Conservation (phyloP, 2,329 filamentous ascomycete genomes). For the Ascochyta fabae region DNA sequence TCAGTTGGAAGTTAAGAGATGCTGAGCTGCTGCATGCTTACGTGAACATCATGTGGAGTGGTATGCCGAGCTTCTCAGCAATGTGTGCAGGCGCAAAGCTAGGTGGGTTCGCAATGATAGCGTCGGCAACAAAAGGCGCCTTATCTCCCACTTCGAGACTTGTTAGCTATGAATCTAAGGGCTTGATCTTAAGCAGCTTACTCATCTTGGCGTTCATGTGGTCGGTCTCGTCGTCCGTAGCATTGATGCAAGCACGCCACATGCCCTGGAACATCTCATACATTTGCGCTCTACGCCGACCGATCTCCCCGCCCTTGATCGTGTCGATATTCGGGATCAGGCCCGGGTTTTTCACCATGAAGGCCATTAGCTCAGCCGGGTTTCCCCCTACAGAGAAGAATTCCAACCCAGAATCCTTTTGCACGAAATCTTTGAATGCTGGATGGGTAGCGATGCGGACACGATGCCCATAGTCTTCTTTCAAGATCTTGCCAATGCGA, state of each 20-base stretch:
- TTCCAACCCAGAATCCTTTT: conserved; percentile 74
- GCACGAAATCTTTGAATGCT: conserved; percentile 76
- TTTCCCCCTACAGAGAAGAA: conserved; percentile 84
- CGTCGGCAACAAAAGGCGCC: conserved; percentile 80
- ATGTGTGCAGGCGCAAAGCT: conserved; percentile 79
- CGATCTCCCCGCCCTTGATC: conserved; percentile 75
- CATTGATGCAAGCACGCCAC: conserved; percentile 78
- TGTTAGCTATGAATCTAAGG: conserved; percentile 11
- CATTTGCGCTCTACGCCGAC: conserved; percentile 71
- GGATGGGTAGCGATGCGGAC: conserved; percentile 82
- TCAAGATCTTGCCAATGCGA: conserved; percentile 73
- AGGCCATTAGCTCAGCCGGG: conserved; percentile 82
- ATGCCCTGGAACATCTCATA: conserved; percentile 84
- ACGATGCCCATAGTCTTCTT: conserved; percentile 73
- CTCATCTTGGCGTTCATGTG: conserved; percentile 65
- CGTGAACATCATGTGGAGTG: conserved; percentile 88
- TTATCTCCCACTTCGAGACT: conserved; percentile 59
- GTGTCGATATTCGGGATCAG: conserved; percentile 77
- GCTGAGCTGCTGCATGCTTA: conserved; percentile 54
- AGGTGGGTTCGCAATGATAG: conserved; percentile 80
- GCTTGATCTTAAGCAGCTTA: conserved; percentile 20
- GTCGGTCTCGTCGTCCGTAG: conserved; percentile 72
- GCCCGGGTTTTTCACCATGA: conserved; percentile 85
- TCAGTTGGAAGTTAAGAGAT: conserved; percentile 23
- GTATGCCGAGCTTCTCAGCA: conserved; percentile 76